Percentiles rank a stretch among this genome's conserved stretches.
Conservation (phyloP, 1,284 basidiomycete species). For the Malassezia japonica region DNA sequence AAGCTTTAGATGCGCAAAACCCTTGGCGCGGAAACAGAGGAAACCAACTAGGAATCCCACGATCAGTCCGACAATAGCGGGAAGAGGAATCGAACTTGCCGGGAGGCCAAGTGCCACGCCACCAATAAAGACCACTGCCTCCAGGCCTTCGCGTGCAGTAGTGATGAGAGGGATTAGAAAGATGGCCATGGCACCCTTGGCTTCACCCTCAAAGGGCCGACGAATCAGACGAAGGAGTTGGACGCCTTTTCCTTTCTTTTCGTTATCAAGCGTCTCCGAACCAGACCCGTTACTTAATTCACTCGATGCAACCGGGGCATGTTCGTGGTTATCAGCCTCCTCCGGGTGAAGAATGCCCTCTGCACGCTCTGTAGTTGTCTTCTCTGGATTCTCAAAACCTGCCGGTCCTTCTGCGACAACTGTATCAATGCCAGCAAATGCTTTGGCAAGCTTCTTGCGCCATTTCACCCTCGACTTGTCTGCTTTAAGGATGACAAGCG, state of each 20-base stretch:
- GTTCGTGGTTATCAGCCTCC: not conserved
- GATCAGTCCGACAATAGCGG: conserved; percentile 37
- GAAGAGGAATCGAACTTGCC: conserved; percentile 39
- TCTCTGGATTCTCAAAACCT: not conserved
- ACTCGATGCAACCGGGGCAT: not conserved
- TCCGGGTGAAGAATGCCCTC: not conserved
- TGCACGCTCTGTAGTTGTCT: not conserved
- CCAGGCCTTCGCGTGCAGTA: conserved; percentile 42
- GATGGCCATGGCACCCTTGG: conserved; percentile 21
- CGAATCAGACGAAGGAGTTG: not conserved
- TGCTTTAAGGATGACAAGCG: conserved; percentile 39
- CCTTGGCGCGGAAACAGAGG: conserved; percentile 26
- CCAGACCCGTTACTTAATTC: not conserved
- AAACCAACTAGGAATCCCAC: conserved; percentile 31
- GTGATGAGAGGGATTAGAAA: conserved; percentile 44
- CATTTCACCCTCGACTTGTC: conserved; percentile 38
- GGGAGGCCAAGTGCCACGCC: conserved; percentile 43
- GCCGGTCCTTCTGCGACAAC: not conserved
- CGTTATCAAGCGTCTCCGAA: not conserved
- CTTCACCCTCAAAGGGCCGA: conserved; percentile 7
- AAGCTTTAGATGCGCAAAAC: conserved; percentile 9
- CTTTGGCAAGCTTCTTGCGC: conserved; percentile 34
- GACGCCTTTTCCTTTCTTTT: not conserved
- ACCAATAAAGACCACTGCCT: conserved; percentile 44
- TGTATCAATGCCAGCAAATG: conserved; percentile 18